Evolutionary conservation across 2,329 filamentous ascomycete genomes (phyloP), one percentile per base, ranked within the genome.

Genomic region (Leptographium galeiforme): DNA sequence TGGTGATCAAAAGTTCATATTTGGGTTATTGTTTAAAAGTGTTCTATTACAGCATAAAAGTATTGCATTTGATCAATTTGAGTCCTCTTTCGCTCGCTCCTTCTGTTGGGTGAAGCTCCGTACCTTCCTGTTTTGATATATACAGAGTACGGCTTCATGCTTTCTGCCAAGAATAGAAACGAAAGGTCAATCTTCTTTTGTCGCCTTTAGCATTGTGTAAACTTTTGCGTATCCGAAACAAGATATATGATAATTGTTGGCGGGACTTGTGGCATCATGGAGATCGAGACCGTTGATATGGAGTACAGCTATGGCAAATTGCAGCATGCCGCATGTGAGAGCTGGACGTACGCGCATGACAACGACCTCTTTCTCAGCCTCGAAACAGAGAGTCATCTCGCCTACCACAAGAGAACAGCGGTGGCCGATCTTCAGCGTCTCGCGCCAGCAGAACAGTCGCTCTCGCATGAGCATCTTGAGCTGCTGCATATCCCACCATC

Each of bases 301-400:
- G 48, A 43, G 32, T 13, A 8, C 47, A 32, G 10, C 3, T 8
- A 36, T 12, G 47, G 48, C 5, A 47, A 47, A n/a, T n/a, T 50
- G 25, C 48, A 32, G 8, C 30, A 33, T 7, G 54, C 52, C 2
- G 44, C 40, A 13, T 8, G 16, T 4, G 52, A 57, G 0, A 47
- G 51, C 30, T 43, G 34, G 16, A 40, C 39, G 6, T 57, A 58
- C 11, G 56, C 56, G 7, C 41, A 11, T 16, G 39, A 48, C 3
- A 48, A 52, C 6, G 55, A 16, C 6, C 57, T 59, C 4, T 36
- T 59, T 10, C 30, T 53, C 8, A 18, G 13, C 4, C 33, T 57
- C 39, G 43, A 51, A 19, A 56, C 50, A 4, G 39, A 50, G 32
- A 55, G 56, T 2, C 50, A 56, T 8, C 50, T 55, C 8, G 19